Conservation (phyloP, 2,329 filamentous ascomycete genomes). For the Cladophialophora bantiana region DNA sequence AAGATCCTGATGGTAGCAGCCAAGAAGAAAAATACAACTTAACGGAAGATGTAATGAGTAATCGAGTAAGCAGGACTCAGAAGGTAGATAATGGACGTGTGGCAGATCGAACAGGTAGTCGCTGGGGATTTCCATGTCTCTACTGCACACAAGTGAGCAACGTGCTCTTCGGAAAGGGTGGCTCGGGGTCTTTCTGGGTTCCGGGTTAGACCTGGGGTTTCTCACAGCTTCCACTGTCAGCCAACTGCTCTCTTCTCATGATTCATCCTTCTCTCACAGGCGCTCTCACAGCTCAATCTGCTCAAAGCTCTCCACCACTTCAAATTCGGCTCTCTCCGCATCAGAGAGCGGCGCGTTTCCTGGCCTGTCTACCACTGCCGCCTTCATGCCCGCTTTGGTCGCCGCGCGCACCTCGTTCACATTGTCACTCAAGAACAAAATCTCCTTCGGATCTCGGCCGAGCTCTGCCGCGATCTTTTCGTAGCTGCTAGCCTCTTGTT, state of each 20-base stretch:
- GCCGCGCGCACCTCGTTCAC: constrained; percentile 36
- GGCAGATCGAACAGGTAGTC: no score
- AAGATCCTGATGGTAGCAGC: no score
- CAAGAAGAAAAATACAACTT: no score
- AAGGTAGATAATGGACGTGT: no score
- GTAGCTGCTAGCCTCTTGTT: constrained; percentile 32
- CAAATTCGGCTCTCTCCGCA: constrained; percentile 23
- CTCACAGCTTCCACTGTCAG: background rate
- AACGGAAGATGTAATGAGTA: no score
- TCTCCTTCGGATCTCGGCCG: constrained; percentile 15
- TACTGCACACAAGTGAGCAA: background rate
- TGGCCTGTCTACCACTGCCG: constrained; percentile 33
- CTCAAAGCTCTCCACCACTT: constrained; percentile 33
- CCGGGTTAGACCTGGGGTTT: background rate
- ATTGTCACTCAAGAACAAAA: constrained; percentile 39
- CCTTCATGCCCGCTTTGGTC: constrained; percentile 28
- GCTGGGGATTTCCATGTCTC: no score
- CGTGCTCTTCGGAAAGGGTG: background rate
- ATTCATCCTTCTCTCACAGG: background rate
- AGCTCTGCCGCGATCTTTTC: constrained; percentile 31
- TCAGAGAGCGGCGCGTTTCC: constrained; percentile 33
- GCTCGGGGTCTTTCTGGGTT: background rate
- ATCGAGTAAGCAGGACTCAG: no score
- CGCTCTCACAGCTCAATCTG: constrained; percentile 25
- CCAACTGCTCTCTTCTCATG: background rate